phyloP scores from a whole-genome alignment of 225 moss, liverwort and hornwort species.

The Rhytidiadelphus loreus region DNA sequence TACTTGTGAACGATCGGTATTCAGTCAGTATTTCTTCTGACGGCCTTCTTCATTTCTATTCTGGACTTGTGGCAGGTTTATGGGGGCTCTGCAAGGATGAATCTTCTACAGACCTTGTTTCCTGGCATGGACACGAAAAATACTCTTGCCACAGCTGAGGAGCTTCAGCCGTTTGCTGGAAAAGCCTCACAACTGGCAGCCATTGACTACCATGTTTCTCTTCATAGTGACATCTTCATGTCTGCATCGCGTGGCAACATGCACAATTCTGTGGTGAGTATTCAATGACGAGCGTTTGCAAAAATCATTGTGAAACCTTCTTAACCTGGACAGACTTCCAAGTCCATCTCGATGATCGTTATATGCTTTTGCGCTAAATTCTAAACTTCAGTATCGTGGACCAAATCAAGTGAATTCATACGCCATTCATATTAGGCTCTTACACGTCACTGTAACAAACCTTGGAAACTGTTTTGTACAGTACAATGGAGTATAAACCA shows the following conservation, averaged over 20 bases:
- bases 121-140: conserved; percentile 65
- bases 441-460: not conserved
- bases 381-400: not conserved
- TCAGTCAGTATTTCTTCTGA: not conserved
- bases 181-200: conserved; percentile 83
- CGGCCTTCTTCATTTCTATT: not conserved
- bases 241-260: conserved; percentile 96
- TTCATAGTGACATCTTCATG: conserved; percentile 79
- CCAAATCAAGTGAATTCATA: not conserved
- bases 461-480: not conserved
- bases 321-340: not conserved
- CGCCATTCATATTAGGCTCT: not conserved
- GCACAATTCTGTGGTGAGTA: conserved; percentile 83
- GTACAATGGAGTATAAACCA: not conserved
- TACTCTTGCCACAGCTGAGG: conserved; percentile 62
- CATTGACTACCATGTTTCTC: conserved; percentile 72
- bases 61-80: conserved; percentile 51
- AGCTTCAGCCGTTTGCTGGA: conserved; percentile 68
- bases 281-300: not conserved
- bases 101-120: conserved; percentile 55
- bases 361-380: not conserved
- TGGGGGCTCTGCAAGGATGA: conserved; percentile 84
- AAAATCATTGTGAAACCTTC: not conserved
- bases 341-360: not conserved
- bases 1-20: not conserved